A percentile compares a stretch with the other conserved stretches of the same genome.
Conservation (phyloP, 768 basidiomycete species). For the Pulveroboletus frians region DNA sequence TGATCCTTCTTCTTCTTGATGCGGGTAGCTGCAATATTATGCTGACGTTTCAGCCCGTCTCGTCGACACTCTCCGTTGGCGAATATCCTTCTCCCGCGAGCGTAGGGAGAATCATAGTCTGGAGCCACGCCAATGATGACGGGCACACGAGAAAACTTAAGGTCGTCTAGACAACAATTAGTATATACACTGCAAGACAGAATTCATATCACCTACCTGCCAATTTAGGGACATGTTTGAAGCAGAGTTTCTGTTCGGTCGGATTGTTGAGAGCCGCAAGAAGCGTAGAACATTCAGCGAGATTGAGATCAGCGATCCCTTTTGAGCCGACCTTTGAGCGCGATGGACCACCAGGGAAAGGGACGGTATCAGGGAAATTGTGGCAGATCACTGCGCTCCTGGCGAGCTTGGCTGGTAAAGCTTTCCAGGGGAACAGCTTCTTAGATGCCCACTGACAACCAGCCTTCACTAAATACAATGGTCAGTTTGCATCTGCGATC, state of each 20-base stretch:
- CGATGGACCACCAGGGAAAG: background rate
- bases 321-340: background rate
- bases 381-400: background rate
- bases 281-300: background rate
- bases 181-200: background rate
- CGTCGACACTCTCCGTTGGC: background rate
- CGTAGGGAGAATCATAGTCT: background rate
- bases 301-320: background rate
- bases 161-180: background rate
- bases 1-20: background rate
- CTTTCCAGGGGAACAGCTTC: slow-evolving; percentile 1
- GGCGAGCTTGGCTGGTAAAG: background rate
- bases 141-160: background rate
- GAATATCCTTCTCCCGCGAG: background rate
- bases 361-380: background rate
- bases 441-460: background rate
- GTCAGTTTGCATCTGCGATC: background rate
- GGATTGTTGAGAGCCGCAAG: background rate
- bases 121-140: background rate
- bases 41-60: background rate
- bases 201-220: background rate
- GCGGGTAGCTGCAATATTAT: background rate
- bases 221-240: background rate
- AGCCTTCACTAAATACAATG: background rate
- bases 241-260: background rate